Base-by-base conservation (phyloP, 2,329 filamentous ascomycete genomes). In the Capronia americana region DNA sequence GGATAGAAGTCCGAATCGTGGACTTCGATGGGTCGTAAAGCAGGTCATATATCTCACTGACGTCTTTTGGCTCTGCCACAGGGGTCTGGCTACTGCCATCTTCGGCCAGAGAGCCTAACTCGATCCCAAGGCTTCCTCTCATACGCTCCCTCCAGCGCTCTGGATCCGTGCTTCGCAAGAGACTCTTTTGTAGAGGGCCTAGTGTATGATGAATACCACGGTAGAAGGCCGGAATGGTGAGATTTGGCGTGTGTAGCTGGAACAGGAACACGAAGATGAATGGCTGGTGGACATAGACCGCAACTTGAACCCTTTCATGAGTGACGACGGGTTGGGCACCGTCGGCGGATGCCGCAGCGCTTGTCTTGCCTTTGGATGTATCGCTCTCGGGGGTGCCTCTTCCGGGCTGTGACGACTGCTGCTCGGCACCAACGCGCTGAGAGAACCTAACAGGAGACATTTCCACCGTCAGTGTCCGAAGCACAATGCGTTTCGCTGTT, bases 1-100 rank as follows among this genome's bases (percentile, higher is more conserved):
- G 87, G 20, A 90, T 82, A n/a, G 83, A 86, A 23, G 86, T 85
- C 64, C 87, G 85, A 4, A 88, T 77, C 0, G 86, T 87, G 1
- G 87, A 75, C 34, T 84, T 84, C 6, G 79, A 77, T 1, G 87
- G 86, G 72, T 89, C 87, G 72, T 84, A 88, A 54, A 88, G 81
- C 8, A 89, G 79, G 69, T 89, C 86, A 75, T 85, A 87, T 48
- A 89, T 84, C 11, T 69, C 65, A 17, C 20, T 32, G 10, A 34
- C 20, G 41, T 61, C 55, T 44, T 64, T 57, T 30, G 11, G 23
- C n/a, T 55, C 58, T 8, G 53, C n/a, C 20, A 20, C 23, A 26
- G 41, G 14, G 12, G 17, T 24, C 10, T 24, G 12, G 50, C 32
- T 46, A 6, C 46, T n/a, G 17, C 54, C 59, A 20, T 53, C 30